Base-by-base conservation (phyloP, 768 basidiomycete species). In the Kwoniella botswanensis region DNA sequence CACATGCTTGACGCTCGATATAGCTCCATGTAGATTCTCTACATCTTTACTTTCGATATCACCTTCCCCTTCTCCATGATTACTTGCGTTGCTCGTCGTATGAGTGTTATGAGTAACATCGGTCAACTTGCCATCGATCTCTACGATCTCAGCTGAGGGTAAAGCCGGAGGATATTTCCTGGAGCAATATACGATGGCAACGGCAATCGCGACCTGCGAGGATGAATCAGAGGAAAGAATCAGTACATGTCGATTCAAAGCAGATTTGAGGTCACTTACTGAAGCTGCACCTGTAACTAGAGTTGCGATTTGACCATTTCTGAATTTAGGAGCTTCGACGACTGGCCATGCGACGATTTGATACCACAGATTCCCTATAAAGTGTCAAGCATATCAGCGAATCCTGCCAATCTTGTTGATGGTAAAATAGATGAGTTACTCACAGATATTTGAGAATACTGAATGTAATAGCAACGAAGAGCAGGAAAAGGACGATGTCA, bases 241-340 rank as follows among this genome's bases (percentile, higher is more conserved):
- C 35, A 59, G 24, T 50, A 50, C 35, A 7, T 35, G 35, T 35
- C 35, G 35, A 35, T 35, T 7, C 7, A 7, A 35, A 35, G 35
- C 35, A 35, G 35, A 6, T 35, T 35, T 35, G 7, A 35, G 35
- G 35, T 35, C 35, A 71, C 68, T 61, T 52, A 70, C 73, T 5
- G 65, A 58, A 17, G 50, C 73, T 50, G 63, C 71, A 52, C 74
- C 74, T 5, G 74, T 72, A 0, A 75, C 65, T 7, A 75, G 57
- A 18, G 78, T 89, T 67, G 65, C 85, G 24, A 76, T 79, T 88
- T 90, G 88, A 22, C 90, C 91, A 68, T 88, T 91, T 18, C 78
- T 85, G 82, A 91, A 92, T 26, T 84, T 83, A 4, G 91, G 90
- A 4, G 90, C 90, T 63, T 91, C 89, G 26, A 89, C 89, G 4